Evolutionary conservation across 768 basidiomycete genomes (phyloP).

Genomic region (Podaxis pistillaris): DNA sequence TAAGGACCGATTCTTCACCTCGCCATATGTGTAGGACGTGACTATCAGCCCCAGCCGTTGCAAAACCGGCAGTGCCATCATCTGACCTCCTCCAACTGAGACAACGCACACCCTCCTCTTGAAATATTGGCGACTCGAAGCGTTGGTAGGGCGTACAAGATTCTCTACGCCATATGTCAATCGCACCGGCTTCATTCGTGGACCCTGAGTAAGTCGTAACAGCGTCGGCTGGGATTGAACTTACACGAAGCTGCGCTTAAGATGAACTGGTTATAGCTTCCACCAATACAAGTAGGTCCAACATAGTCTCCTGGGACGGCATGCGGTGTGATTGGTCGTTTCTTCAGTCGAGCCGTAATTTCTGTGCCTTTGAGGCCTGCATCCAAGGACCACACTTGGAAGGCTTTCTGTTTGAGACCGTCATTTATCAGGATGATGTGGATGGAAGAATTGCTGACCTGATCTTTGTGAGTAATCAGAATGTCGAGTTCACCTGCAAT

Average conservation of each 20-base stretch:
- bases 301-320: background rate
- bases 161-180: conserved; percentile 10
- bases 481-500: conserved; percentile 11
- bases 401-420: background rate
- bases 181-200: background rate
- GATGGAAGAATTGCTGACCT: background rate
- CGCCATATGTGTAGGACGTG: conserved; percentile 2
- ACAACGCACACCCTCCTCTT: conserved; percentile 2
- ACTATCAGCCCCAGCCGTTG: conserved; percentile 2
- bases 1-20: conserved; percentile 5
- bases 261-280: conserved; percentile 9
- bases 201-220: background rate
- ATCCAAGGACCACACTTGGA: conserved; percentile 11
- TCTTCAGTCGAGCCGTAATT: conserved; percentile 7
- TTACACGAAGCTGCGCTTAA: conserved; percentile 7
- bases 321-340: conserved; percentile 1
- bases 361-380: conserved; percentile 9
- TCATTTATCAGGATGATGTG: background rate
- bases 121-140: conserved; percentile 2
- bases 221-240: background rate
- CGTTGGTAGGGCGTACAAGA: conserved; percentile 5
- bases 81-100: conserved; percentile 10
- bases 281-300: conserved; percentile 6
- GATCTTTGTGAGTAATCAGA: conserved; percentile 9
- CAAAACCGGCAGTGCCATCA: conserved; percentile 3